A percentile compares a stretch with the other conserved stretches of the same genome.
These are phyloP conservation scores for Phytophthora macrochlamydospora DNA, from an alignment of 352 stramenopile genomes.

Conservation along the genomic window DNA sequence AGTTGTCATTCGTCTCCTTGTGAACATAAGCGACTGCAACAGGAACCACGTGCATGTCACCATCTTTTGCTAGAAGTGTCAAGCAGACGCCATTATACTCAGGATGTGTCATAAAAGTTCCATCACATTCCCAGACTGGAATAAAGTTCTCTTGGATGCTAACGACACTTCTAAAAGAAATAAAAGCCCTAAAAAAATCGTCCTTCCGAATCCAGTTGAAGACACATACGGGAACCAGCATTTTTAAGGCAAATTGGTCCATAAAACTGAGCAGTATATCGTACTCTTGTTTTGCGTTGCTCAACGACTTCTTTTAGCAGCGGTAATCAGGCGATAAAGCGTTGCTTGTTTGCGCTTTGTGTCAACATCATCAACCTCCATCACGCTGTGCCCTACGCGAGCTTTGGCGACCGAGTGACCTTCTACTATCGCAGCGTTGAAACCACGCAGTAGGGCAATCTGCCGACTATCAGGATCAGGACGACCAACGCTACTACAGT, in stretches of 20 bases:
- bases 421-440: not conserved
- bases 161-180: not conserved
- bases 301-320: not conserved
- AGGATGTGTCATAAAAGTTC: conserved; percentile 12
- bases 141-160: not conserved
- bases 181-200: conserved; percentile 9
- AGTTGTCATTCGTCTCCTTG: conserved; percentile 14
- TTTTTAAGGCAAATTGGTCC: conserved; percentile 7
- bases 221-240: not conserved
- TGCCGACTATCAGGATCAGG: not conserved
- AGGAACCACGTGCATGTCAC: conserved; percentile 8
- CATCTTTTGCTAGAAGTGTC: conserved; percentile 8
- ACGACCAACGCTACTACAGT: not conserved
- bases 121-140: conserved; percentile 16
- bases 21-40: conserved; percentile 3
- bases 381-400: conserved; percentile 4
- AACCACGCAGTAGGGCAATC: conserved; percentile 1
- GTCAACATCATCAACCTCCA: not conserved
- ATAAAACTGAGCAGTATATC: conserved; percentile 1
- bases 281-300: conserved; percentile 6
- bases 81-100: conserved; percentile 11
- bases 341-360: not conserved
- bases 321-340: not conserved
- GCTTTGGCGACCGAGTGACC: conserved; percentile 1
- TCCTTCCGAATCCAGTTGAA: not conserved